phyloP scores from a whole-genome alignment of 257 asterid genomes.

The Cordia subcordata region DNA sequence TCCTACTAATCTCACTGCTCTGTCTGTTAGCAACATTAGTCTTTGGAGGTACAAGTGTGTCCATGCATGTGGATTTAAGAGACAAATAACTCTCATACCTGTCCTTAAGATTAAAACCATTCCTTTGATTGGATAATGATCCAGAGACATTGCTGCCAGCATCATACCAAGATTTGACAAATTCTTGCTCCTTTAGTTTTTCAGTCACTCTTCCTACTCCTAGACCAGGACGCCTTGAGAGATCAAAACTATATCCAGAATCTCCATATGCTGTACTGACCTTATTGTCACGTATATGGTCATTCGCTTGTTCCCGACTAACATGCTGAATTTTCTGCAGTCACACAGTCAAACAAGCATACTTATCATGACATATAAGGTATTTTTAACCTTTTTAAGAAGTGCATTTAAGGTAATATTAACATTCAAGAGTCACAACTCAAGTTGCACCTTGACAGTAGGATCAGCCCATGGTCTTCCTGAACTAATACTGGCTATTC shows the following conservation, averaged over 20 bases:
- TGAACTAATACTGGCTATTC: constrained; percentile 42
- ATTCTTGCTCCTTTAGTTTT: constrained; percentile 41
- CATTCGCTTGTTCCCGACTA: too few relatives aligned
- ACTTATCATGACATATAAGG: not conserved
- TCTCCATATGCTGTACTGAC: constrained; percentile 35
- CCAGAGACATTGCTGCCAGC: constrained; percentile 30
- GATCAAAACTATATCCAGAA: constrained; percentile 44
- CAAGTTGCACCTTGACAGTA: constrained; percentile 39
- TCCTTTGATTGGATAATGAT: constrained; percentile 42
- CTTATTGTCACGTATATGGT: constrained; percentile 38
- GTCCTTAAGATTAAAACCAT: constrained; percentile 50
- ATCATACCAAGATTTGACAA: constrained; percentile 57
- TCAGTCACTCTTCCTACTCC: constrained; percentile 40
- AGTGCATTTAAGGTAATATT: too few relatives aligned
- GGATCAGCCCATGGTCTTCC: constrained; percentile 59
- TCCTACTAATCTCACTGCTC: constrained; percentile 38
- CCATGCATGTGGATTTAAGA: constrained; percentile 28
- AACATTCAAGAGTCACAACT: not conserved
- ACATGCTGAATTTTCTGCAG: constrained; percentile 50
- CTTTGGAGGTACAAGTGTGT: constrained; percentile 33
- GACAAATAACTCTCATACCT: constrained; percentile 41
- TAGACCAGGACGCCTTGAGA: constrained; percentile 37
- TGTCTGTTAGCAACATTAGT: constrained; percentile 27
- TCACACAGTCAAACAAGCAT: not conserved
- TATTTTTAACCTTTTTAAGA: too few relatives aligned